phyloP scores from a whole-genome alignment of 805 yeast species.

The Lachancea dasiensis region DNA sequence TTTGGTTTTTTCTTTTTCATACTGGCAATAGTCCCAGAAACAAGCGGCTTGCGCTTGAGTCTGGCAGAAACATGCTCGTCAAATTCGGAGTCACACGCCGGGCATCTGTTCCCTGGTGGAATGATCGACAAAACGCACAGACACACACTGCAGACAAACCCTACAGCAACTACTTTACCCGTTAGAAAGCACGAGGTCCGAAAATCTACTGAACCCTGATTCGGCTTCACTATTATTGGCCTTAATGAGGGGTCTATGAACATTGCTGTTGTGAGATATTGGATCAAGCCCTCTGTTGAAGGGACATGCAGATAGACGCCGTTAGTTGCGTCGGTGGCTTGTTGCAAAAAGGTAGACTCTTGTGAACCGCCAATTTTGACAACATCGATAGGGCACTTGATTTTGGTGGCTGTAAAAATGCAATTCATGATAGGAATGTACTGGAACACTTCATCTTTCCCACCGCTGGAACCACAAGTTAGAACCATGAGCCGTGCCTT shows the following conservation, averaged over 20 bases:
- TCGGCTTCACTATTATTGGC: slow-evolving; percentile 71
- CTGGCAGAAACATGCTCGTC: slow-evolving; percentile 57
- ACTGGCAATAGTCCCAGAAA: slow-evolving; percentile 35
- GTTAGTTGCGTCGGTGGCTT: slow-evolving; percentile 90
- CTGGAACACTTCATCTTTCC: slow-evolving; percentile 69
- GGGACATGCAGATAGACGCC: slow-evolving; percentile 75
- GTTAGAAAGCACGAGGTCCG: slow-evolving; percentile 91
- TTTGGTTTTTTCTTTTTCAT: slow-evolving; percentile 21
- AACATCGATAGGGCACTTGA: slow-evolving; percentile 84
- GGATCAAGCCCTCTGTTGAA: slow-evolving; percentile 71
- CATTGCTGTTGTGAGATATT: slow-evolving; percentile 74
- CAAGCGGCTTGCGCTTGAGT: slow-evolving; percentile 56
- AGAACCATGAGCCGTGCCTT: slow-evolving; percentile 62
- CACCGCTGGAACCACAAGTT: slow-evolving; percentile 43
- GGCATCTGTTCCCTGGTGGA: slow-evolving; percentile 67
- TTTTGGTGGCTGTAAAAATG: slow-evolving; percentile 91
- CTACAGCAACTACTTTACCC: slow-evolving; percentile 85
- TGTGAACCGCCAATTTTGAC: slow-evolving; percentile 54
- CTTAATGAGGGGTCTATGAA: slow-evolving; percentile 82
- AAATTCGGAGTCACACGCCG: slow-evolving; percentile 78
- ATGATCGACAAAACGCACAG: slow-evolving; percentile 65
- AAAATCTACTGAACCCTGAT: slow-evolving; percentile 81
- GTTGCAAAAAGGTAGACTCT: slow-evolving; percentile 82
- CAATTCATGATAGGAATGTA: slow-evolving; percentile 94
- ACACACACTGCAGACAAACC: slow-evolving; percentile 93